A percentile compares a stretch with the other conserved stretches of the same genome.
Conservation (phyloP, 768 basidiomycete genomes). For the Suillus brevipes region DNA sequence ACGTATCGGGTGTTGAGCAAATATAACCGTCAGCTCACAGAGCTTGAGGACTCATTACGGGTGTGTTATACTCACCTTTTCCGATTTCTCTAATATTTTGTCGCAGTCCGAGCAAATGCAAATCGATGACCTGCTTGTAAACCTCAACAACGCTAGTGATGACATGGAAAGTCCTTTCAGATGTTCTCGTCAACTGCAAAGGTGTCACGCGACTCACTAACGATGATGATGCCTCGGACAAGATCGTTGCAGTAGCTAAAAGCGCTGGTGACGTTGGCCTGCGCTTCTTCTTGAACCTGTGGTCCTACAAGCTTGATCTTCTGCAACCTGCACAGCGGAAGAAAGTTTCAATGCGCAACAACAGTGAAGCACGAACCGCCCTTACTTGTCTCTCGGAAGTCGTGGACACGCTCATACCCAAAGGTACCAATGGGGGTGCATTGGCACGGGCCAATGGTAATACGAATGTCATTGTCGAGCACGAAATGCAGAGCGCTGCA, state of each 20-base stretch:
- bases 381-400: conserved; percentile 84
- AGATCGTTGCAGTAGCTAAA: conserved; percentile 83
- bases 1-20: conserved; percentile 88
- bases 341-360: conserved; percentile 88
- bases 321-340: conserved; percentile 72
- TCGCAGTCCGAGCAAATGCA: conserved; percentile 89
- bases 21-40: conserved; percentile 94
- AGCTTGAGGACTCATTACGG: conserved; percentile 93
- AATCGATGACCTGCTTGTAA: conserved; percentile 87
- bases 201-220: conserved; percentile 91
- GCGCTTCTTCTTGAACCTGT: conserved; percentile 92
- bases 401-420: conserved; percentile 84
- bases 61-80: conserved; percentile 44
- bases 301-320: conserved; percentile 91
- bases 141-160: conserved; percentile 69
- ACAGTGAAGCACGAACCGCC: conserved; percentile 79
- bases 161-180: conserved; percentile 89
- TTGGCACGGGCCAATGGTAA: conserved; percentile 84
- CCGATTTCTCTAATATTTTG: conserved; percentile 16
- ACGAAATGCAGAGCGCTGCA: conserved; percentile 93
- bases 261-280: conserved; percentile 84
- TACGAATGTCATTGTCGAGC: conserved; percentile 93
- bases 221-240: conserved; percentile 91
- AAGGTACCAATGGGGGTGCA: conserved; percentile 68
- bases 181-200: conserved; percentile 92